phyloP scores from a whole-genome alignment of 179 eudicot species.

The Spinacia oleracea region DNA sequence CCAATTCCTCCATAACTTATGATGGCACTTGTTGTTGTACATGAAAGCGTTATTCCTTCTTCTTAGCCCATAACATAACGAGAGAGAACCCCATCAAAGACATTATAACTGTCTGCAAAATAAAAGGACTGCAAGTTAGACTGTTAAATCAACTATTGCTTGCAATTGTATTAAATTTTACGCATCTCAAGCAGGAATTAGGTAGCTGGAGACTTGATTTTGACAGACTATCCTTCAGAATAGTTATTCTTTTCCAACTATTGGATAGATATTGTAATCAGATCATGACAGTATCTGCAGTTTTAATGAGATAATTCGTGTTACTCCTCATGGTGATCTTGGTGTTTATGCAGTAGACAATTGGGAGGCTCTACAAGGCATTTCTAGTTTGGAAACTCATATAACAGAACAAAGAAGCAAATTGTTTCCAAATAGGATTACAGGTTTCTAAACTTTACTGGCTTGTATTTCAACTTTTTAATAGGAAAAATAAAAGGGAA shows the following conservation, averaged over 20 bases:
- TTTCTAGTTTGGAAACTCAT: not conserved
- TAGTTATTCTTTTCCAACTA: not conserved
- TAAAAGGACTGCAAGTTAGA: not conserved
- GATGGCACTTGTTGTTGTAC: not conserved
- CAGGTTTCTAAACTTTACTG: not conserved
- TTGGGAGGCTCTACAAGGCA: not conserved
- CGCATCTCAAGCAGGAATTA: not conserved
- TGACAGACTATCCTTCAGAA: not conserved
- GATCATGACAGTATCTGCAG: not conserved
- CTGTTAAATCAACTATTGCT: not conserved
- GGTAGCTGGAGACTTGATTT: not conserved
- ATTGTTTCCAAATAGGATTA: not conserved
- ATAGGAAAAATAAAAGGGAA: not conserved
- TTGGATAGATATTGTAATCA: not conserved
- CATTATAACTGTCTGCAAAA: constrained; percentile 81
- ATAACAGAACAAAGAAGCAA: not conserved
- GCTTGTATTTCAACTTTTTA: not conserved
- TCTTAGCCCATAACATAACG: constrained; percentile 84
- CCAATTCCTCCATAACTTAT: not conserved
- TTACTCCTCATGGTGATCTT: not conserved
- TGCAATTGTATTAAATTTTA: not conserved
- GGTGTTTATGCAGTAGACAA: not conserved
- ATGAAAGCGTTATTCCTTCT: constrained; percentile 29
- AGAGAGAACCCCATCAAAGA: constrained; percentile 92
- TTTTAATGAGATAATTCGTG: not conserved